Evolutionary conservation across 805 yeast species (phyloP).

Genomic region (Metschnikowia shivogae): DNA sequence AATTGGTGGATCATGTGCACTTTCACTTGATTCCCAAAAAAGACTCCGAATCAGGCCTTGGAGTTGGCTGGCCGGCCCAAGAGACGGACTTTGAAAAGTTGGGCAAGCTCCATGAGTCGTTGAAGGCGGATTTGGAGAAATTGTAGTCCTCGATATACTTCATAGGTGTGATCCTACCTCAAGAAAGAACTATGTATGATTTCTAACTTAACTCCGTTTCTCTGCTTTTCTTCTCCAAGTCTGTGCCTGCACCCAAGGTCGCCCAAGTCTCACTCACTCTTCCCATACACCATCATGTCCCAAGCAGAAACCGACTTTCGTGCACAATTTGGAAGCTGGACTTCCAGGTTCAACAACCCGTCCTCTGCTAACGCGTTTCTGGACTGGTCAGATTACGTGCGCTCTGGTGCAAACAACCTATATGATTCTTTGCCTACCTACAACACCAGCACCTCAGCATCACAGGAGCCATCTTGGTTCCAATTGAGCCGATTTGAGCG

Average conservation of each 20-base stretch:
- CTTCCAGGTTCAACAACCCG: conserved; percentile 12
- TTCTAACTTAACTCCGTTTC: too few relatives aligned
- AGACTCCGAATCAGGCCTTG: conserved; percentile 66
- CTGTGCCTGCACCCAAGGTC: too few relatives aligned
- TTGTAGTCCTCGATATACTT: conserved; percentile 6
- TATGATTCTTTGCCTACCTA: conserved; percentile 65
- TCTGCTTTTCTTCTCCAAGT: too few relatives aligned
- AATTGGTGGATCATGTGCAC: conserved; percentile 92
- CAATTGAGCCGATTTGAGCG: conserved; percentile 74
- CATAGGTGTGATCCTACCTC: neutral
- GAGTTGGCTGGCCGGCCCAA: conserved; percentile 93
- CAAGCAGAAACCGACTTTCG: conserved; percentile 20
- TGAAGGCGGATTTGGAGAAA: conserved; percentile 31
- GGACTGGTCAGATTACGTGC: conserved; percentile 43
- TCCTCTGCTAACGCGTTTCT: conserved; percentile 26
- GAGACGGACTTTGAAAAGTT: conserved; percentile 71
- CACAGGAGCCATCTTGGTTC: conserved; percentile 74
- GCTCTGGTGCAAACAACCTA: conserved; percentile 47
- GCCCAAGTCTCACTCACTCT: conserved; percentile 1
- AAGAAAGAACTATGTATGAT: neutral
- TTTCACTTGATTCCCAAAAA: conserved; percentile 94
- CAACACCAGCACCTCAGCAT: conserved; percentile 42
- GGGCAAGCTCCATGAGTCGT: conserved; percentile 59
- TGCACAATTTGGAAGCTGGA: conserved; percentile 18
- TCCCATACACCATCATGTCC: conserved; percentile 9